Percentiles rank a stretch among this genome's conserved stretches.
phyloP scores from a whole-genome alignment of 176 grass and related monocot genomes.

The Hsuehochloa calcarea region DNA sequence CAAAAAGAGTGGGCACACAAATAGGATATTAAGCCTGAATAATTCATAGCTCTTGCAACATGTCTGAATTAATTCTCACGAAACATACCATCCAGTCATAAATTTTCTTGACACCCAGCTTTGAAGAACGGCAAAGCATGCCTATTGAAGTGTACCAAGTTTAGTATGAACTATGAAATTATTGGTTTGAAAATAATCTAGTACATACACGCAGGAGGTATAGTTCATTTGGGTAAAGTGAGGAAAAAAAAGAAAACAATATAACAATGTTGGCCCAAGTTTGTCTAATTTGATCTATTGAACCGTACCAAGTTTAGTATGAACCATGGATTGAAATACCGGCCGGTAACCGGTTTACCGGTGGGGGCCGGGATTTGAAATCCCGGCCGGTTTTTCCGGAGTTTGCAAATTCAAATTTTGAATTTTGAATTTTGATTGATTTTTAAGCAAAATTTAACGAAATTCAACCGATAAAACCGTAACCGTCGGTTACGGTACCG shows the following conservation, averaged over 20 bases:
- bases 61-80: slow-evolving; percentile 15
- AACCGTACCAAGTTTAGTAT: too few species aligned
- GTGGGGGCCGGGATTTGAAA: too few species aligned
- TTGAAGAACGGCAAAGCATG: slow-evolving; percentile 92
- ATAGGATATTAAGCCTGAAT: slow-evolving; percentile 6
- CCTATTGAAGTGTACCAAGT: slow-evolving; percentile 47
- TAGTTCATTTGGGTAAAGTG: background rate
- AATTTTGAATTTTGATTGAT: too few species aligned
- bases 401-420: too few species aligned
- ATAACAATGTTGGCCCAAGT: background rate
- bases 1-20: slow-evolving; percentile 35
- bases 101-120: slow-evolving; percentile 97
- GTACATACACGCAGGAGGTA: background rate
- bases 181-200: background rate
- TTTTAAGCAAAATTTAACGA: too few species aligned
- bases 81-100: slow-evolving; percentile 93
- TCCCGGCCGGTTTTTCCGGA: too few species aligned
- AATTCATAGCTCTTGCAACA: background rate
- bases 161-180: background rate
- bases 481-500: too few species aligned
- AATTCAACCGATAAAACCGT: too few species aligned
- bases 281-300: too few species aligned
- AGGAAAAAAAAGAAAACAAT: background rate
- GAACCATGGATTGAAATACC: too few species aligned
- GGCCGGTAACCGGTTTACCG: too few species aligned